Evolutionary conservation across 805 yeast genomes (phyloP).

Genomic region (Clavispora santaluciae): DNA sequence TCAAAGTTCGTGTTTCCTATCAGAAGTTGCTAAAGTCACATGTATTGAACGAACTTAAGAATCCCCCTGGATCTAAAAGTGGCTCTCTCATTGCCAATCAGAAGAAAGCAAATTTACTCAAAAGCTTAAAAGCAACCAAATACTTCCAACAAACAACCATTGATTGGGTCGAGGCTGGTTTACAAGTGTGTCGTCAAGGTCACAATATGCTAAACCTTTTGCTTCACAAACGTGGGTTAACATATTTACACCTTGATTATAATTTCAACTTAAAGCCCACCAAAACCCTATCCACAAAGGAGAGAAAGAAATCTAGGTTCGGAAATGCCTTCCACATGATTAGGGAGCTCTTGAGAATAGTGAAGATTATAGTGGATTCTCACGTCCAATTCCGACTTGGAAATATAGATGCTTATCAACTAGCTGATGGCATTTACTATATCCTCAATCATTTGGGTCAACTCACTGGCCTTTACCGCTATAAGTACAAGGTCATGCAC

Average conservation of each 20-base stretch:
- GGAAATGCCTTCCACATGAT: slow-evolving; percentile 95
- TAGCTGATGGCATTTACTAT: slow-evolving; percentile 93
- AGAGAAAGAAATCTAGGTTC: slow-evolving; percentile 89
- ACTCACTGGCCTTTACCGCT: slow-evolving; percentile 91
- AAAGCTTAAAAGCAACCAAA: slow-evolving; percentile 68
- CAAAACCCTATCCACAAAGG: slow-evolving; percentile 92
- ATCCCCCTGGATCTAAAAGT: slow-evolving; percentile 25
- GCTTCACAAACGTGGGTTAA: slow-evolving; percentile 85
- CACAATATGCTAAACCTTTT: slow-evolving; percentile 86
- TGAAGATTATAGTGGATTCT: slow-evolving; percentile 84
- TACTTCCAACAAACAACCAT: slow-evolving; percentile 87
- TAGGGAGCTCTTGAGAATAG: slow-evolving; percentile 80
- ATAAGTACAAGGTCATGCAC: slow-evolving; percentile 97
- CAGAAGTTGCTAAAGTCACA: slow-evolving; percentile 79
- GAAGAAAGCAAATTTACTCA: slow-evolving; percentile 56
- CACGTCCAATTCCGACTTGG: slow-evolving; percentile 91
- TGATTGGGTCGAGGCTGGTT: slow-evolving; percentile 98
- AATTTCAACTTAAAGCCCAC: slow-evolving; percentile 96
- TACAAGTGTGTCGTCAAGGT: slow-evolving; percentile 91
- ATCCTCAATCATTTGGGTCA: slow-evolving; percentile 92
- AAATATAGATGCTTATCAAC: slow-evolving; percentile 84
- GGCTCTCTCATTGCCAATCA: slow-evolving; percentile 33
- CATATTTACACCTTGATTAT: slow-evolving; percentile 90
- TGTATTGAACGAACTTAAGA: slow-evolving; percentile 68
- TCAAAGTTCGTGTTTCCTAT: slow-evolving; percentile 80